A percentile compares a stretch with the other conserved stretches of the same genome.
Evolutionary conservation across 2,329 filamentous ascomycete species (phyloP).

Genomic region (Penicillium sp.): DNA sequence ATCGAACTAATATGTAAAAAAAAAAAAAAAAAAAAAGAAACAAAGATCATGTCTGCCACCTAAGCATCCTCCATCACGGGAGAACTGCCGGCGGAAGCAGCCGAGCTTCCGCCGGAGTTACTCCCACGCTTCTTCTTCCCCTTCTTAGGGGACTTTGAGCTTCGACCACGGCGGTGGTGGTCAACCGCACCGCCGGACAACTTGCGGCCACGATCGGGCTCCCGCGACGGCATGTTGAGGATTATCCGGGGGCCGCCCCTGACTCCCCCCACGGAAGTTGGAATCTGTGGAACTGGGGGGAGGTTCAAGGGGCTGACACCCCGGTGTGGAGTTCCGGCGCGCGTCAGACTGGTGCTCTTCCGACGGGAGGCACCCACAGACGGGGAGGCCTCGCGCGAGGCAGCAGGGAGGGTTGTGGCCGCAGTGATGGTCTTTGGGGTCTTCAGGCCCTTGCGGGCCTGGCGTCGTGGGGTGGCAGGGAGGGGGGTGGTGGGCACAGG

Average conservation of each 20-base stretch:
- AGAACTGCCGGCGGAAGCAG: not conserved
- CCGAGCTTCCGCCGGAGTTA: not conserved
- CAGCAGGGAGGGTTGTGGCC: conserved; percentile 47
- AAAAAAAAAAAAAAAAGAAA: not conserved
- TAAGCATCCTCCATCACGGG: not conserved
- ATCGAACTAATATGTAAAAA: not conserved
- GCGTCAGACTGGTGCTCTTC: conserved; percentile 26
- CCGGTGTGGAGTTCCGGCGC: not conserved
- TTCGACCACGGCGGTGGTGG: not conserved
- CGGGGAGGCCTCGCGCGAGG: conserved; percentile 27
- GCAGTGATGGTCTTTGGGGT: conserved; percentile 64
- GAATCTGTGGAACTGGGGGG: conserved; percentile 1
- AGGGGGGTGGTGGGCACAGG: conserved; percentile 50
- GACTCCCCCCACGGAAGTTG: not conserved
- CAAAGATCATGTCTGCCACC: not conserved
- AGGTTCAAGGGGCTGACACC: not conserved
- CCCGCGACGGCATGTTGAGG: not conserved
- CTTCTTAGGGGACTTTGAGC: conserved; percentile 4
- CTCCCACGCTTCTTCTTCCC: not conserved
- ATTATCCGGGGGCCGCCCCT: not conserved
- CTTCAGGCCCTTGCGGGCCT: conserved; percentile 46
- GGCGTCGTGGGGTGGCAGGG: conserved; percentile 56
- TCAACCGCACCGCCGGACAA: not conserved
- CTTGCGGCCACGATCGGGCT: not conserved
- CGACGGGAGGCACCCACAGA: conserved; percentile 26